Conservation (phyloP, 2,329 filamentous ascomycete species). For the Xylariales sp. region DNA sequence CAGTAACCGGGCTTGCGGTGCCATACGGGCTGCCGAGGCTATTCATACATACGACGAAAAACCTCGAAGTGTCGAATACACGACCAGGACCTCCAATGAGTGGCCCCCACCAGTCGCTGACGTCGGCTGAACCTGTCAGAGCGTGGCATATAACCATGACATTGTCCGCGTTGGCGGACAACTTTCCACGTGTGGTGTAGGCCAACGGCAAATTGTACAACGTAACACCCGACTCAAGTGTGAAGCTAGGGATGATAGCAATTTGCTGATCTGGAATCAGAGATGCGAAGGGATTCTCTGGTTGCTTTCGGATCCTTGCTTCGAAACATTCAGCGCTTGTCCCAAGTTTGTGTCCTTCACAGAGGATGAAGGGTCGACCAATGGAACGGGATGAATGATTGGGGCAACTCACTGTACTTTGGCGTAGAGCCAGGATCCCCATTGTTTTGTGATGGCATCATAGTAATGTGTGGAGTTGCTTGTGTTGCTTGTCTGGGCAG, state of each 20-base stretch:
- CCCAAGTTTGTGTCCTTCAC: constrained; percentile 47
- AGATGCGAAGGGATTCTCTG: constrained; percentile 89
- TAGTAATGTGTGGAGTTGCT: constrained; percentile 8
- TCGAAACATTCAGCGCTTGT: constrained; percentile 71
- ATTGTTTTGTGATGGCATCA: constrained; percentile 43
- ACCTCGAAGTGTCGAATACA: constrained; percentile 83
- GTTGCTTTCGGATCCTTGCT: constrained; percentile 75
- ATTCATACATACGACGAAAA: constrained; percentile 89
- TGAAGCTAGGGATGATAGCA: constrained; percentile 87
- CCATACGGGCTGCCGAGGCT: constrained; percentile 87
- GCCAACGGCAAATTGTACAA: constrained; percentile 80
- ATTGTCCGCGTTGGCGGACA: constrained; percentile 71
- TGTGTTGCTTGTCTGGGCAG: constrained; percentile 2
- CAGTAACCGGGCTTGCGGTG: constrained; percentile 88
- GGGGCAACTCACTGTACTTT: constrained; percentile 51
- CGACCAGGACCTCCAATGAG: constrained; percentile 80
- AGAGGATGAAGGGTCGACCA: background rate
- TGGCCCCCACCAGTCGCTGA: constrained; percentile 89
- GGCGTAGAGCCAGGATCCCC: constrained; percentile 39
- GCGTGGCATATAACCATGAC: constrained; percentile 85
- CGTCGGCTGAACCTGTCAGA: constrained; percentile 85
- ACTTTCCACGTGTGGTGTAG: constrained; percentile 72
- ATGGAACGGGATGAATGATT: constrained; percentile 4
- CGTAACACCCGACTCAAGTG: constrained; percentile 89
- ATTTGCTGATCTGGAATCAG: constrained; percentile 91